A percentile compares a stretch with the other conserved stretches of the same genome.
Evolutionary conservation across 306 rosid genomes (phyloP).

Genomic region (Astragalus glycyphyllos): DNA sequence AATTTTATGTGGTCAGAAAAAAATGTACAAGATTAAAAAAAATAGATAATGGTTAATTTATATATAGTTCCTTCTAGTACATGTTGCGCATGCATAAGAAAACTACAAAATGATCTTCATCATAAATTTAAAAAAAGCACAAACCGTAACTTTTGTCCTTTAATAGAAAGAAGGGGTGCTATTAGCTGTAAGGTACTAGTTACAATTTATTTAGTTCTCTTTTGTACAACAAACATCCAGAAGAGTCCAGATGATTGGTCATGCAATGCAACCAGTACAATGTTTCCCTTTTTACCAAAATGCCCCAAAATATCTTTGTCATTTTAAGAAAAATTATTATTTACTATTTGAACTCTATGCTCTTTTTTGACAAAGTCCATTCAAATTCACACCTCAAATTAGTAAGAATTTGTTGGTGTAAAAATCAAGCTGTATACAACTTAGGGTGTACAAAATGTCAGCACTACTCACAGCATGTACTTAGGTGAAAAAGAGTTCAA

Average conservation of each 20-base stretch:
- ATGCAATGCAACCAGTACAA: not conserved
- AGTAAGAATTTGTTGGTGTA: not conserved
- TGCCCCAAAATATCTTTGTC: slow-evolving; percentile 46
- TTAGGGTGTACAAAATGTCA: not conserved
- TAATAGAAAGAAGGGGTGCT: slow-evolving; percentile 17
- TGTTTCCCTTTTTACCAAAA: slow-evolving; percentile 20
- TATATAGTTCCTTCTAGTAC: not conserved
- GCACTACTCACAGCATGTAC: no score
- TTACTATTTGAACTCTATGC: not conserved
- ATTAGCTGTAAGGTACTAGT: slow-evolving; percentile 44
- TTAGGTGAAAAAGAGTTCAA: no score
- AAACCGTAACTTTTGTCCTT: slow-evolving; percentile 44
- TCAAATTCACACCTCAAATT: not conserved
- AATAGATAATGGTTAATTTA: not conserved
- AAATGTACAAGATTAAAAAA: not conserved
- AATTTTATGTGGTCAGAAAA: slow-evolving; percentile 26
- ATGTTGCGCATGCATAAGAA: slow-evolving; percentile 10
- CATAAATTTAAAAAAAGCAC: slow-evolving; percentile 3
- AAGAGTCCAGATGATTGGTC: slow-evolving; percentile 39
- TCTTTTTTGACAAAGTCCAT: slow-evolving; percentile 4
- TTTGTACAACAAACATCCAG: slow-evolving; percentile 28
- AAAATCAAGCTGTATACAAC: slow-evolving; percentile 43
- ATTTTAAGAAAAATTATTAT: not conserved
- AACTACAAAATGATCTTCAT: slow-evolving; percentile 24
- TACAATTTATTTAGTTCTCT: slow-evolving; percentile 16